Conservation (phyloP, 106 monocot genomes). For the Ottelia alismoides region DNA sequence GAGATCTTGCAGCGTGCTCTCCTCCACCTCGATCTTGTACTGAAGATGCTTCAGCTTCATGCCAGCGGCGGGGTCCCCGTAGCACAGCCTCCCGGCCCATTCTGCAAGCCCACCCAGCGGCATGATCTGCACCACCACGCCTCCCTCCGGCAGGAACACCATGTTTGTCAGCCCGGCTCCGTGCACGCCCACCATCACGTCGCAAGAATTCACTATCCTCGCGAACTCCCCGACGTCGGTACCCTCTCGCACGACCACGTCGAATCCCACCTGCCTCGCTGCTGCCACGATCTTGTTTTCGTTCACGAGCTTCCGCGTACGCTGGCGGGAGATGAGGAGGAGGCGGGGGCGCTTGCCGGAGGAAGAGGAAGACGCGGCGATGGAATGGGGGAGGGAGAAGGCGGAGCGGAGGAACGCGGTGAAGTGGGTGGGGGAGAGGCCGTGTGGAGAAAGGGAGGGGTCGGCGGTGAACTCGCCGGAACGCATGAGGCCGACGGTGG, state of each 20-base stretch:
- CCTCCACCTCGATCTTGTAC: slow-evolving; percentile 18
- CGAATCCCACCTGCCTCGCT: slow-evolving; percentile 31
- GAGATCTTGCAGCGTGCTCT: slow-evolving; percentile 12
- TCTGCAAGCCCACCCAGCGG: slow-evolving; percentile 40
- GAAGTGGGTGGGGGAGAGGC: slow-evolving; percentile 27
- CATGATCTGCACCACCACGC: slow-evolving; percentile 34
- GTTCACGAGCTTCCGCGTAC: slow-evolving; percentile 33
- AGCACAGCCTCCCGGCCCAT: slow-evolving; percentile 14
- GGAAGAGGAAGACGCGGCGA: slow-evolving; percentile 19
- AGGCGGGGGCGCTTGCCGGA: slow-evolving; percentile 36
- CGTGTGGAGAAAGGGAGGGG: slow-evolving; percentile 6
- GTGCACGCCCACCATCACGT: slow-evolving; percentile 60
- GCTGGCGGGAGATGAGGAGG: slow-evolving; percentile 35
- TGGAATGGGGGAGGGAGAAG: slow-evolving; percentile 40
- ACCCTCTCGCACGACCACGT: slow-evolving; percentile 28
- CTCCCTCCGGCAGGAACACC: slow-evolving; percentile 34
- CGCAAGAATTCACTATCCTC: slow-evolving; percentile 42
- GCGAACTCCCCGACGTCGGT: slow-evolving; percentile 23
- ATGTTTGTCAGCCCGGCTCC: slow-evolving; percentile 51
- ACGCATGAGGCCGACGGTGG: slow-evolving; percentile 11
- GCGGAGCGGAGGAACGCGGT: slow-evolving; percentile 26
- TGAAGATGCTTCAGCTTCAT: slow-evolving; percentile 18
- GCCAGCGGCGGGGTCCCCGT: slow-evolving; percentile 13
- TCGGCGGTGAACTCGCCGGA: slow-evolving; percentile 24
- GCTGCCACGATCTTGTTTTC: slow-evolving; percentile 14